These are phyloP conservation scores for Gossypium australe DNA, from an alignment of 345 rosid species.

Conservation along the genomic window DNA sequence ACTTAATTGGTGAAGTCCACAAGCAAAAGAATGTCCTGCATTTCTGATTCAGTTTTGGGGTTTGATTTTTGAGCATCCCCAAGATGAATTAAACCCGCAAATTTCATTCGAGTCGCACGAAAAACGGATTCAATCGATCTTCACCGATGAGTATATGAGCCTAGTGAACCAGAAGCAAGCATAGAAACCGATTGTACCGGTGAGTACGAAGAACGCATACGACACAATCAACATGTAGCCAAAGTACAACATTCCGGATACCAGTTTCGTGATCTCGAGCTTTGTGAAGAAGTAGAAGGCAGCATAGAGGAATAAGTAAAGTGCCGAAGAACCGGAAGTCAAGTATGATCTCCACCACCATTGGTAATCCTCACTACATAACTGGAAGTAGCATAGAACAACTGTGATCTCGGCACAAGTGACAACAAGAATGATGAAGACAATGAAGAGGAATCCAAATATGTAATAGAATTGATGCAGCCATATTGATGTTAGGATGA, in stretches of 20 bases:
- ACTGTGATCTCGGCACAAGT: slow-evolving; percentile 89
- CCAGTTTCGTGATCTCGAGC: slow-evolving; percentile 82
- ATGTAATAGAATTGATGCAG: slow-evolving; percentile 89
- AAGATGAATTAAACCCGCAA: background rate
- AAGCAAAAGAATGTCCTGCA: background rate
- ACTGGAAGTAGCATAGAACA: slow-evolving; percentile 92
- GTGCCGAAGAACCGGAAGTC: slow-evolving; percentile 84
- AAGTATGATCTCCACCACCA: slow-evolving; percentile 99
- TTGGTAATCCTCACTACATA: slow-evolving; percentile 85
- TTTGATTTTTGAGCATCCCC: background rate
- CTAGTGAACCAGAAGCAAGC: slow-evolving; percentile 92
- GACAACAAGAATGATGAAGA: slow-evolving; percentile 65
- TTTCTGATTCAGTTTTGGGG: slow-evolving; percentile 4
- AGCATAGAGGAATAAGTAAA: slow-evolving; percentile 83
- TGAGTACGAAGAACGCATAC: slow-evolving; percentile 69
- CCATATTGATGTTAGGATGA: slow-evolving; percentile 93
- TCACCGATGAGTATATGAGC: slow-evolving; percentile 81
- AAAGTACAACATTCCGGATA: slow-evolving; percentile 71
- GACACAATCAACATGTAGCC: slow-evolving; percentile 88
- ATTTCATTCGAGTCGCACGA: too few species aligned
- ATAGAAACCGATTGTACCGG: slow-evolving; percentile 83
- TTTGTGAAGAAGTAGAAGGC: slow-evolving; percentile 85
- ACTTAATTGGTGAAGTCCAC: slow-evolving; percentile 1
- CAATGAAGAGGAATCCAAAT: slow-evolving; percentile 85
- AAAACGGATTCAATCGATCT: slow-evolving; percentile 43